Evolutionary conservation across 176 grass and related monocot genomes (phyloP).

Genomic region (Tuctoria greenei): DNA sequence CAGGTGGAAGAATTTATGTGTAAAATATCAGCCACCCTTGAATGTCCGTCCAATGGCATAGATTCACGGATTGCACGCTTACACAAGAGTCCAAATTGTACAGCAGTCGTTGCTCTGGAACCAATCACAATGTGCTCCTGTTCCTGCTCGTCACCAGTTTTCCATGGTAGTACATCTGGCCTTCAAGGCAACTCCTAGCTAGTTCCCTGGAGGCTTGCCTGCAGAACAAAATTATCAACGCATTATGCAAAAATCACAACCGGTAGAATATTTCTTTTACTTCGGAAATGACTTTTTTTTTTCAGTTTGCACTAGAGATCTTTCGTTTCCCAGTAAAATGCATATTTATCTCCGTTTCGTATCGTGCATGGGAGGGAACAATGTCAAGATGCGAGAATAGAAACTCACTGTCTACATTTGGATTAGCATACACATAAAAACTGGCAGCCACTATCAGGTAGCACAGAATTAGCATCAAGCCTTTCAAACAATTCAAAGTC

Average conservation of each 20-base stretch:
- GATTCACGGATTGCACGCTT: too few species aligned
- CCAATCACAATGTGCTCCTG: neutral
- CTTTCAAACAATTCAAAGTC: conserved; percentile 83
- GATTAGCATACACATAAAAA: conserved; percentile 75
- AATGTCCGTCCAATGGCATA: too few species aligned
- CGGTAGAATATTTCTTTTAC: too few species aligned
- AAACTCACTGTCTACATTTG: conserved; percentile 41
- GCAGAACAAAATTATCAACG: conserved; percentile 30
- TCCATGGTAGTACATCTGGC: conserved; percentile 27
- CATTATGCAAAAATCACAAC: too few species aligned
- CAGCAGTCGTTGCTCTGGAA: too few species aligned
- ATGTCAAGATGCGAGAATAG: conserved; percentile 21
- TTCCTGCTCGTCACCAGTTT: neutral
- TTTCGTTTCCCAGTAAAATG: too few species aligned
- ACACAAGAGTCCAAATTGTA: too few species aligned
- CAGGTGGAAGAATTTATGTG: too few species aligned
- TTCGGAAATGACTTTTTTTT: too few species aligned
- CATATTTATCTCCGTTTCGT: neutral
- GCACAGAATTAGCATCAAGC: conserved; percentile 77
- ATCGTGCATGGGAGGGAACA: neutral
- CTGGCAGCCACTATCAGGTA: conserved; percentile 84
- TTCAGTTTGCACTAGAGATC: too few species aligned
- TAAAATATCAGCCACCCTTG: too few species aligned
- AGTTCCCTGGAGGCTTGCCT: conserved; percentile 38
- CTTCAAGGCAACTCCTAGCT: conserved; percentile 26